Percentiles rank a stretch among this genome's conserved stretches.
These are phyloP conservation scores for Niebla homalea DNA, from an alignment of 495 filamentous ascomycete genomes.

Conservation along the genomic window DNA sequence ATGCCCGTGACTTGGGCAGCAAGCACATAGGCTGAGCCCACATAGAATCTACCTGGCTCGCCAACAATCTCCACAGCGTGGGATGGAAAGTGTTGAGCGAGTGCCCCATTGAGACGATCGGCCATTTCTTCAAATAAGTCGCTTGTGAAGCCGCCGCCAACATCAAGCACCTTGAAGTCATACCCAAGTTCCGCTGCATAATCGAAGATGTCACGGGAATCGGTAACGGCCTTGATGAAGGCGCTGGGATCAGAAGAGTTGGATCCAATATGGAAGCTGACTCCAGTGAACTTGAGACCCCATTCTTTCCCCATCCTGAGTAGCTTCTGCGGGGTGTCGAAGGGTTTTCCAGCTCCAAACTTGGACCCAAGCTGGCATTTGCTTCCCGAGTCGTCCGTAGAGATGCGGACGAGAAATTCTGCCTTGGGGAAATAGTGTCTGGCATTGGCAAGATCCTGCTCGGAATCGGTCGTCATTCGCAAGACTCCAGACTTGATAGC, in stretches of 20 bases:
- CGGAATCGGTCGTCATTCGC: constrained; percentile 98
- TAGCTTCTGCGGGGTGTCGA: constrained; percentile 66
- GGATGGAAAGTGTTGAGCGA: constrained; percentile 79
- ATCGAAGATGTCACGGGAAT: constrained; percentile 81
- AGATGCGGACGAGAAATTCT: constrained; percentile 82
- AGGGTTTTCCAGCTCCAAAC: constrained; percentile 61
- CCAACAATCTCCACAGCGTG: constrained; percentile 75
- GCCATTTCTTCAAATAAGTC: constrained; percentile 90
- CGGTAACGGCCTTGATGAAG: constrained; percentile 78
- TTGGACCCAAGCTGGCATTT: constrained; percentile 91
- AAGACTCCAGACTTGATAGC: constrained; percentile 72
- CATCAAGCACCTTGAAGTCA: constrained; percentile 74
- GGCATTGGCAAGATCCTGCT: constrained; percentile 96
- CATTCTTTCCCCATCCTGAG: constrained; percentile 70
- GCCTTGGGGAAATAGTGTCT: constrained; percentile 78
- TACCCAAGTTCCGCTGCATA: constrained; percentile 68
- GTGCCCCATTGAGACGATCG: constrained; percentile 57
- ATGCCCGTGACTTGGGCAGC: constrained; percentile 94
- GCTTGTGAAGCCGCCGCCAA: constrained; percentile 82
- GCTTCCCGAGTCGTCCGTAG: constrained; percentile 90
- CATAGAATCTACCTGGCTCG: constrained; percentile 93
- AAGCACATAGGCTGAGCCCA: constrained; percentile 80
- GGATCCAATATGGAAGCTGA: constrained; percentile 96
- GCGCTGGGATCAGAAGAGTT: constrained; percentile 82
- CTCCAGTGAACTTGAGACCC: constrained; percentile 90